These are phyloP conservation scores for Tolypocladium paradoxum DNA, from an alignment of 2,329 filamentous ascomycete genomes.

Conservation along the genomic window DNA sequence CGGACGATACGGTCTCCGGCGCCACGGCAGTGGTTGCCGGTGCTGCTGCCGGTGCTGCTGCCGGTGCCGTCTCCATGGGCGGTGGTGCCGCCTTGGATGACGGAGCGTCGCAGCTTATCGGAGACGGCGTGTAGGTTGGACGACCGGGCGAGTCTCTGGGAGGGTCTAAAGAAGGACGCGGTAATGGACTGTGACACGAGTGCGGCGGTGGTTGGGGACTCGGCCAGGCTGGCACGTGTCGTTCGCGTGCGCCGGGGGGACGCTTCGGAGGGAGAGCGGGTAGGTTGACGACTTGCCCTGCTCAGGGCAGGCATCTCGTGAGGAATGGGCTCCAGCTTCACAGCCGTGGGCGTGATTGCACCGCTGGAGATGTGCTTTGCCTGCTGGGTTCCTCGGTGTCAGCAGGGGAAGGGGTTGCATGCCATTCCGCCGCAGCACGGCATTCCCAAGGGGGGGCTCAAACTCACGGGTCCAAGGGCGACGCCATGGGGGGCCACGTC, in stretches of 20 bases:
- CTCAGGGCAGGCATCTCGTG: constrained; percentile 14
- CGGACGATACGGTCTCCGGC: constrained; percentile 13
- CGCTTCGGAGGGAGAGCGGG: constrained; percentile 22
- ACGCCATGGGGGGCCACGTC: background rate
- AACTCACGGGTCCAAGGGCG: background rate
- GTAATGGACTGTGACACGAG: background rate
- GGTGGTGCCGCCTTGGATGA: constrained; percentile 13
- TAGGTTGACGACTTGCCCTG: constrained; percentile 18
- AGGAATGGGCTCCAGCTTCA: constrained; percentile 13
- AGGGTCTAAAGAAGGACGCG: background rate
- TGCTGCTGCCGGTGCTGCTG: constrained; percentile 1
- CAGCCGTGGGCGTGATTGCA: constrained; percentile 13
- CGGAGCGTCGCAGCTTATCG: constrained; percentile 24
- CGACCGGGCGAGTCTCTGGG: constrained; percentile 15
- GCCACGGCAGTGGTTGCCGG: constrained; percentile 10
- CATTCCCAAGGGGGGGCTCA: background rate
- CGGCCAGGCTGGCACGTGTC: constrained; percentile 16
- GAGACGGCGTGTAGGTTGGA: constrained; percentile 18
- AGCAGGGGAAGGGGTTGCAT: background rate
- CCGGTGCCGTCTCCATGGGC: background rate
- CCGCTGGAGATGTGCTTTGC: constrained; percentile 10
- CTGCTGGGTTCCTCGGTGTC: constrained; percentile 5
- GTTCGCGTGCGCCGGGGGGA: constrained; percentile 19
- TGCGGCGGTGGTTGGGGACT: constrained; percentile 13
- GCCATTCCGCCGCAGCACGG: no score